These are phyloP conservation scores for Russula olivacea DNA, from an alignment of 768 basidiomycete species.

Conservation along the genomic window DNA sequence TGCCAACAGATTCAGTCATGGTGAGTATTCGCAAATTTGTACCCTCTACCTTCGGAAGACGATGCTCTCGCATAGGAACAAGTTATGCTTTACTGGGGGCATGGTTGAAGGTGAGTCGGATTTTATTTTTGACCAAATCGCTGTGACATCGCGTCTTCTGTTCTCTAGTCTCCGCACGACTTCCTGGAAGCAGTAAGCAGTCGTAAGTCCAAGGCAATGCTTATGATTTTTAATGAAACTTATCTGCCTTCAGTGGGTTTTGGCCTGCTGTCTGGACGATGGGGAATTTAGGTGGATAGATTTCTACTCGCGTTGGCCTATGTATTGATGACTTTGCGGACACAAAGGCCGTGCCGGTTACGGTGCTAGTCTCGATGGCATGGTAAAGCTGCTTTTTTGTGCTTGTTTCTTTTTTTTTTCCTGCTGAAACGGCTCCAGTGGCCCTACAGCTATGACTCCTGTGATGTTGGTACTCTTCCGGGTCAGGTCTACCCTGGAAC, in stretches of 20 bases:
- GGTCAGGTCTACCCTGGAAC: constrained; percentile 74
- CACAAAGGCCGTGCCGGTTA: constrained; percentile 71
- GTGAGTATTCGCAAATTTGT: constrained; percentile 24
- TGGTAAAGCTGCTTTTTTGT: constrained; percentile 40
- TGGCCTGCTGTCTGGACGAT: constrained; percentile 54
- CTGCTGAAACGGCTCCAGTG: constrained; percentile 40
- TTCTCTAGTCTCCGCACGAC: constrained; percentile 21
- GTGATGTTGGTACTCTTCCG: constrained; percentile 51
- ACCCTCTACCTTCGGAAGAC: neutral
- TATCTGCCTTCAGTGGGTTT: constrained; percentile 34
- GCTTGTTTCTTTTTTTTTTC: constrained; percentile 10
- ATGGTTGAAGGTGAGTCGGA: constrained; percentile 44
- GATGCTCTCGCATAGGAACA: constrained; percentile 41
- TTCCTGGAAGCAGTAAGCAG: constrained; percentile 13
- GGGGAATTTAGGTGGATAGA: constrained; percentile 59
- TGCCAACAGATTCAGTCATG: constrained; percentile 28
- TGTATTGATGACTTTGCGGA: neutral
- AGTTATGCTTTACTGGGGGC: constrained; percentile 80
- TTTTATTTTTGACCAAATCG: neutral
- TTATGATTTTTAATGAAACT: constrained; percentile 18
- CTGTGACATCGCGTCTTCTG: neutral
- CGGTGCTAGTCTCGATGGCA: constrained; percentile 80
- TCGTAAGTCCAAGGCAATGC: constrained; percentile 9
- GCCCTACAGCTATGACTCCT: constrained; percentile 80
- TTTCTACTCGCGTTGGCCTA: constrained; percentile 1